Conservation (phyloP, 345 rosid species). For the Bruguiera gymnorhiza region DNA sequence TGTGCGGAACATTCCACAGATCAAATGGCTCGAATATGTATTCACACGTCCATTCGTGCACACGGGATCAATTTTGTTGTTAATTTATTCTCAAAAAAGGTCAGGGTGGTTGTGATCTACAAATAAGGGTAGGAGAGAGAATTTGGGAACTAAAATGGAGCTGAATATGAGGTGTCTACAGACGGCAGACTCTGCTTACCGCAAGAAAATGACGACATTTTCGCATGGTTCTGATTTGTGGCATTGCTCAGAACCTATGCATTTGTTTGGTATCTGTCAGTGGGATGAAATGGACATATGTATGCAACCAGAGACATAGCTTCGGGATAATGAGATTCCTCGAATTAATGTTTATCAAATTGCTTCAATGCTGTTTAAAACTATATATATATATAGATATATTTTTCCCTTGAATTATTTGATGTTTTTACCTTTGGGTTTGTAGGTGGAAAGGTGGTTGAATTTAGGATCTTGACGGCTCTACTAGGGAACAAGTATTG, state of each 20-base stretch:
- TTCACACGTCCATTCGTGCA: no score
- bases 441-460: no score
- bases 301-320: not conserved
- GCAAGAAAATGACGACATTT: not conserved
- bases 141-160: slow-evolving; percentile 3
- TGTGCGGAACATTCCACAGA: no score
- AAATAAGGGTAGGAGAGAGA: slow-evolving; percentile 20
- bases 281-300: slow-evolving; percentile 3
- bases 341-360: no score
- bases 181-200: slow-evolving; percentile 35
- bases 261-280: not conserved
- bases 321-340: not conserved
- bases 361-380: not conserved
- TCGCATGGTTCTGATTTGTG: slow-evolving; percentile 17
- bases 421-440: no score
- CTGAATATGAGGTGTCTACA: slow-evolving; percentile 20
- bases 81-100: slow-evolving; percentile 20
- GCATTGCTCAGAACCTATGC: not conserved
- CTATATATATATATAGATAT: no score
- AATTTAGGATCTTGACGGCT: no score
- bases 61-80: not conserved
- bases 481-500: no score
- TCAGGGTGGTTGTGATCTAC: slow-evolving; percentile 29
- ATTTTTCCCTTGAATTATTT: not conserved
- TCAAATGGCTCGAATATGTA: no score